Evolutionary conservation across 1,139 yeast species (phyloP).

Genomic region (Debaryomyces singareniensis): DNA sequence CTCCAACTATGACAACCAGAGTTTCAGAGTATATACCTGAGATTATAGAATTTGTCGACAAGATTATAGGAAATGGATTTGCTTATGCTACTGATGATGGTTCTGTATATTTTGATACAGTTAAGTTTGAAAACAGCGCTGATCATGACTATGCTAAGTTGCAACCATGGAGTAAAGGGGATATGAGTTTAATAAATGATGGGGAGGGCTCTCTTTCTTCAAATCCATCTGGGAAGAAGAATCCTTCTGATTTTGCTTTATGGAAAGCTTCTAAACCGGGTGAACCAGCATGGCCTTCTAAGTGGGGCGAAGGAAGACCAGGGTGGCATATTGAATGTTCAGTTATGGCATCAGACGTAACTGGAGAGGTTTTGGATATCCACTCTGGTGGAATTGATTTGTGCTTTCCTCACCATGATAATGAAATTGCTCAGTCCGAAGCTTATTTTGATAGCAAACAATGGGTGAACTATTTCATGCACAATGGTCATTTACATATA

Average conservation of each 20-base stretch:
- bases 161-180: constrained; percentile 97
- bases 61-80: constrained; percentile 70
- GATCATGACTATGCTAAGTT: constrained; percentile 87
- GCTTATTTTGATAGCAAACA: constrained; percentile 85
- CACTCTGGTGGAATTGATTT: constrained; percentile 97
- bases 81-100: constrained; percentile 84
- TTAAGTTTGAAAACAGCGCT: constrained; percentile 63
- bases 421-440: constrained; percentile 95
- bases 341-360: constrained; percentile 91
- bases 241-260: constrained; percentile 83
- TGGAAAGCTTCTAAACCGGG: constrained; percentile 98
- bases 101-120: constrained; percentile 91
- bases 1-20: constrained; percentile 82
- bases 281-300: constrained; percentile 92
- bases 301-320: constrained; percentile 95
- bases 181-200: constrained; percentile 77
- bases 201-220: constrained; percentile 87
- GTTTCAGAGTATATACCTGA: constrained; percentile 98
- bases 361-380: constrained; percentile 81
- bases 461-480: constrained; percentile 96
- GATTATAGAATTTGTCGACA: constrained; percentile 70
- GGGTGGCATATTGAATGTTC: constrained; percentile 99
- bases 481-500: constrained; percentile 94
- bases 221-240: constrained; percentile 51
- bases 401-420: constrained; percentile 99